phyloP scores from a whole-genome alignment of 352 stramenopile species.

The Phytophthora quininea region DNA sequence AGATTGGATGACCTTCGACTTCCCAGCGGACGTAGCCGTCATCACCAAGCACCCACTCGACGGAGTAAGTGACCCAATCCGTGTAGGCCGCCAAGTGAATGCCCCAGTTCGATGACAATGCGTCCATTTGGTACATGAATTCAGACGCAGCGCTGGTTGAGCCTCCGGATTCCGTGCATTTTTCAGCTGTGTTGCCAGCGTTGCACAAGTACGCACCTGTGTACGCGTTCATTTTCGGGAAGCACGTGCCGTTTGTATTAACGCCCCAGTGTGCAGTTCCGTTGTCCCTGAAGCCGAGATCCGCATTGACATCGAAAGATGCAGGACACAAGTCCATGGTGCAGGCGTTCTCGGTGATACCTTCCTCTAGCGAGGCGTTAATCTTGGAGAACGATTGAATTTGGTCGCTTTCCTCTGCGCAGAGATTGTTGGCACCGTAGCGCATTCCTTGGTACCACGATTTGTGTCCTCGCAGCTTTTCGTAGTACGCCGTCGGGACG shows the following conservation, averaged over 20 bases:
- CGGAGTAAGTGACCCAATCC: background rate
- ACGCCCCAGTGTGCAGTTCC: background rate
- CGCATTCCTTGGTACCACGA: background rate
- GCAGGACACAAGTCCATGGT: background rate
- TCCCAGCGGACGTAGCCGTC: background rate
- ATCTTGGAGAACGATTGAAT: background rate
- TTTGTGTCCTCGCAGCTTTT: background rate
- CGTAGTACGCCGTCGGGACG: background rate
- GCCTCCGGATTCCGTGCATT: background rate
- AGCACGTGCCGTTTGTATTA: background rate
- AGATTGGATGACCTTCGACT: background rate
- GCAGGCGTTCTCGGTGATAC: background rate
- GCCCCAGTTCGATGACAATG: background rate
- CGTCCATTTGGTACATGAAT: background rate
- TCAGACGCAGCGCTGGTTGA: background rate
- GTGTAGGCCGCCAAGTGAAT: background rate
- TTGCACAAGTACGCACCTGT: background rate
- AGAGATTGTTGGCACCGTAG: slow-evolving; percentile 1
- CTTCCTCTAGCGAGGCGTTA: background rate
- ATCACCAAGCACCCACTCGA: background rate
- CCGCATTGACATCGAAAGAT: background rate
- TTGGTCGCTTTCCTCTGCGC: background rate
- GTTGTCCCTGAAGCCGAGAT: background rate
- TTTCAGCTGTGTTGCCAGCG: background rate
- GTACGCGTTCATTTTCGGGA: slow-evolving; percentile 1